Percentiles rank a stretch among this genome's conserved stretches.
phyloP scores from a whole-genome alignment of 2,329 filamentous ascomycete species.

The Aspergillus brasiliensis region DNA sequence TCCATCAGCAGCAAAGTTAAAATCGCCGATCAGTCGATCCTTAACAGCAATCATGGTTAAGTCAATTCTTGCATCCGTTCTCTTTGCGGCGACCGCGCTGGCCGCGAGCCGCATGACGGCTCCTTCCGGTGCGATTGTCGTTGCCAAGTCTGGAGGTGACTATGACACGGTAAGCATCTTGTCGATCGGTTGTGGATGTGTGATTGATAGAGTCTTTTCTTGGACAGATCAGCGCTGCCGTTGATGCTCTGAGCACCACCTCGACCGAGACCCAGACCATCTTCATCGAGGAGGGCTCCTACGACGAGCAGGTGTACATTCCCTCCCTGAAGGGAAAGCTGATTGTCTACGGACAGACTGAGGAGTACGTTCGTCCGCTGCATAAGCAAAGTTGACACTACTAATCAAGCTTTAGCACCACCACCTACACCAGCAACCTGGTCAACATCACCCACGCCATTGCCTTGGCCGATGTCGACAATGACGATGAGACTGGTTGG shows the following conservation, averaged over 20 bases:
- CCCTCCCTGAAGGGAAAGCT: slow-evolving; percentile 51
- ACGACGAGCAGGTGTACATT: slow-evolving; percentile 63
- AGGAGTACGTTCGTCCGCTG: slow-evolving; percentile 25
- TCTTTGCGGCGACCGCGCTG: slow-evolving; percentile 20
- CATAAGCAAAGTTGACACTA: background rate
- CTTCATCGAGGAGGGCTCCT: slow-evolving; percentile 64
- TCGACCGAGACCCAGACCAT: slow-evolving; percentile 58
- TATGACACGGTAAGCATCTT: slow-evolving; percentile 21
- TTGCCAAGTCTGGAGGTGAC: slow-evolving; percentile 27
- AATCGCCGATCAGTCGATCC: slow-evolving; percentile 5
- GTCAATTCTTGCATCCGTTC: slow-evolving; percentile 12
- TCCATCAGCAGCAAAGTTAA: background rate
- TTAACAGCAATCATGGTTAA: slow-evolving; percentile 9
- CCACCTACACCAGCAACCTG: slow-evolving; percentile 55
- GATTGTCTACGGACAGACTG: slow-evolving; percentile 62
- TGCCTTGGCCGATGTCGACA: slow-evolving; percentile 11
- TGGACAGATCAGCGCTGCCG: slow-evolving; percentile 45
- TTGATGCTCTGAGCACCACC: slow-evolving; percentile 59
- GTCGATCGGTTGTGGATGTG: background rate
- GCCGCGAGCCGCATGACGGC: slow-evolving; percentile 28
- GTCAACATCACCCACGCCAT: slow-evolving; percentile 54
- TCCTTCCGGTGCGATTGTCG: slow-evolving; percentile 27
- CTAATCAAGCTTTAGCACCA: slow-evolving; percentile 42
- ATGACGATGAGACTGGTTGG: slow-evolving; percentile 27
- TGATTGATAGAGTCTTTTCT: background rate